Base-by-base conservation (phyloP, 257 asterid species). In the Cynanchum wilfordii region DNA sequence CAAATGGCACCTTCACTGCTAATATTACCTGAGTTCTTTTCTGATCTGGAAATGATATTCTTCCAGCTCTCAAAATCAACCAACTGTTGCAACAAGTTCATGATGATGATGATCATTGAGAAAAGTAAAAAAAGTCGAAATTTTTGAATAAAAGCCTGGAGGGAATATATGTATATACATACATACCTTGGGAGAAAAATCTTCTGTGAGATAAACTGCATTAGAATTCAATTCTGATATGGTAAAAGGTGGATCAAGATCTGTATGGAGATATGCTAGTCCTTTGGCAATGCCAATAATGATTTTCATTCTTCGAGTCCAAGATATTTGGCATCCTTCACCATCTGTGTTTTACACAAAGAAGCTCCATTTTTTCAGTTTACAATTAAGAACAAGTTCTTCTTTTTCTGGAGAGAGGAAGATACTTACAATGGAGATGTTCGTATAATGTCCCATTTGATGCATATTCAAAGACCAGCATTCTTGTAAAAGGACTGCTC, bases 41-140 rank as follows among this genome's bases (percentile, higher is more conserved):
- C 96, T 42, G 97, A 90, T 85, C 98, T 86, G 0, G 96, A 79
- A 69, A 90, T 83, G 75, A 95, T 83, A 0, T 89, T 80, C 79
- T 90, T 90, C 97, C 97, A 95, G 85, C 97, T 86, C 74, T 95
- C 98, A 66, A 95, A 95, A 84, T 92, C 94, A 68, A 95, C 97
- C 73, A 95, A 86, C 98, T 95, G 92, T 80, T 84, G 13, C 44
- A 70, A 24, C 68, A 58, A 5, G 59, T 62, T 51, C 33, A 79
- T 56, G 47, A 64, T 38, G 12, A 44, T 17, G 42, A 64, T 45
- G 10, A 44, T 17, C n/a, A 15, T 16, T 50, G 24, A 57, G 65
- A 59, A 9, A 25, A 24, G 13, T 8, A 54, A 25, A 36, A n/a
- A 24, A 42, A 51, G 16, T 17, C 7, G 5, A 59, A 27, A 27